Evolutionary conservation across 345 rosid genomes (phyloP).

Genomic region (Jatropha curcas): DNA sequence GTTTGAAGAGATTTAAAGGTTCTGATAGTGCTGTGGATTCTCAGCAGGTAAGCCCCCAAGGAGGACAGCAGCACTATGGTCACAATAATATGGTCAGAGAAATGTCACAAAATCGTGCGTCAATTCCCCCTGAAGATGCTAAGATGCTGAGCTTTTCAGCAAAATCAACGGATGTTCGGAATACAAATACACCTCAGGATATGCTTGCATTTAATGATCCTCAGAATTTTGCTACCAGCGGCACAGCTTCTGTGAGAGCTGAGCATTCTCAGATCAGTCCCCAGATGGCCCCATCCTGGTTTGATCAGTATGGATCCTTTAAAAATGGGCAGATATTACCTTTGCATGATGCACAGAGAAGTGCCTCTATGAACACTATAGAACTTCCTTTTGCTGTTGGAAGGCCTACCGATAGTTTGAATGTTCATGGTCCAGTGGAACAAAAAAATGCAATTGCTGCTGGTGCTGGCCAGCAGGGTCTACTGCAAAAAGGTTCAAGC

Average conservation of each 20-base stretch:
- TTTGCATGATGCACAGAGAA: constrained; percentile 40
- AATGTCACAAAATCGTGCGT: constrained; percentile 22
- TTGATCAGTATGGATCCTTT: constrained; percentile 63
- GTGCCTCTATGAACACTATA: constrained; percentile 34
- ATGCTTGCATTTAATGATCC: constrained; percentile 35
- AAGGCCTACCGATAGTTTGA: constrained; percentile 46
- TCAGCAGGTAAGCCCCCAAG: constrained; percentile 38
- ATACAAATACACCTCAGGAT: constrained; percentile 34
- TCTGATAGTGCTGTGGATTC: constrained; percentile 41
- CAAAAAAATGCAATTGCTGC: constrained; percentile 34
- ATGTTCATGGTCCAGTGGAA: constrained; percentile 32
- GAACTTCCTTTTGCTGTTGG: constrained; percentile 46
- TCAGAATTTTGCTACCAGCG: constrained; percentile 37
- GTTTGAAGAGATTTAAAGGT: constrained; percentile 52
- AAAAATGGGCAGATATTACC: constrained; percentile 66
- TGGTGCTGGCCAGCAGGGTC: constrained; percentile 36
- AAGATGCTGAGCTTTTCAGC: constrained; percentile 35
- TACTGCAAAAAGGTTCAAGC: constrained; percentile 29
- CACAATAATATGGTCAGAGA: constrained; percentile 38
- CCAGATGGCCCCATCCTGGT: constrained; percentile 83
- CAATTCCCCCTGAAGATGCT: constrained; percentile 39
- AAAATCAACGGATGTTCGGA: constrained; percentile 29
- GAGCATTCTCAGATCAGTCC: constrained; percentile 62
- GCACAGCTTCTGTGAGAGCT: constrained; percentile 37
- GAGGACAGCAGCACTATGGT: constrained; percentile 43